phyloP scores from a whole-genome alignment of 257 asterid genomes.

The Scutellaria galericulata region DNA sequence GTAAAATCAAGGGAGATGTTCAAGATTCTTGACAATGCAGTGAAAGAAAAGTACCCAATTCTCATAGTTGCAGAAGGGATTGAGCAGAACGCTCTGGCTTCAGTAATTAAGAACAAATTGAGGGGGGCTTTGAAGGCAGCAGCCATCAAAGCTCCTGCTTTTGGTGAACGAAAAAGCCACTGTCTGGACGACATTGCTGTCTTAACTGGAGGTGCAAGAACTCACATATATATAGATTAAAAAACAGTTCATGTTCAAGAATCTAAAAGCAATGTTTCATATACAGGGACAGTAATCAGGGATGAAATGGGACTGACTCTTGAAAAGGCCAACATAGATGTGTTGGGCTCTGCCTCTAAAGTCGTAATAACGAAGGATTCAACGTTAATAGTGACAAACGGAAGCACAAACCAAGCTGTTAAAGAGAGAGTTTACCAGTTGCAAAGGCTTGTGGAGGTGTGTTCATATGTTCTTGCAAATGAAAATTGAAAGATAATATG shows the following conservation, averaged over 20 bases:
- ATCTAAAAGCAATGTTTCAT: background rate
- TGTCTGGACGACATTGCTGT: slow-evolving; percentile 77
- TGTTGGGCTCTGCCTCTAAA: slow-evolving; percentile 77
- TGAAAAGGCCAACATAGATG: slow-evolving; percentile 57
- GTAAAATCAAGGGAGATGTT: slow-evolving; percentile 68
- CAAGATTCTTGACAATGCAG: slow-evolving; percentile 78
- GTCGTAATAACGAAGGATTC: slow-evolving; percentile 77
- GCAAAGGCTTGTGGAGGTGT: slow-evolving; percentile 74
- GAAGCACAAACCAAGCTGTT: slow-evolving; percentile 66
- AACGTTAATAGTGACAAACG: slow-evolving; percentile 73
- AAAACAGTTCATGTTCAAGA: background rate
- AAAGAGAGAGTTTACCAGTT: slow-evolving; percentile 60
- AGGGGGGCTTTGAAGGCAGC: slow-evolving; percentile 72
- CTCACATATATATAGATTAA: background rate
- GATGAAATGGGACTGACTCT: slow-evolving; percentile 77
- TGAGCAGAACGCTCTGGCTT: slow-evolving; percentile 80
- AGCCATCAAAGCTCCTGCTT: slow-evolving; percentile 82
- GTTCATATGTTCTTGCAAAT: background rate
- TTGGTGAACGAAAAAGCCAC: slow-evolving; percentile 82
- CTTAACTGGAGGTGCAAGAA: slow-evolving; percentile 79
- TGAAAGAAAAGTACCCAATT: slow-evolving; percentile 75
- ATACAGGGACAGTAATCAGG: slow-evolving; percentile 75
- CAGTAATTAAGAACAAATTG: slow-evolving; percentile 79
- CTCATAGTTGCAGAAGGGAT: slow-evolving; percentile 75
- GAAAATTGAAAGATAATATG: too few relatives aligned